Conservation (phyloP, 345 rosid species). For the Atalantia buxifolia region DNA sequence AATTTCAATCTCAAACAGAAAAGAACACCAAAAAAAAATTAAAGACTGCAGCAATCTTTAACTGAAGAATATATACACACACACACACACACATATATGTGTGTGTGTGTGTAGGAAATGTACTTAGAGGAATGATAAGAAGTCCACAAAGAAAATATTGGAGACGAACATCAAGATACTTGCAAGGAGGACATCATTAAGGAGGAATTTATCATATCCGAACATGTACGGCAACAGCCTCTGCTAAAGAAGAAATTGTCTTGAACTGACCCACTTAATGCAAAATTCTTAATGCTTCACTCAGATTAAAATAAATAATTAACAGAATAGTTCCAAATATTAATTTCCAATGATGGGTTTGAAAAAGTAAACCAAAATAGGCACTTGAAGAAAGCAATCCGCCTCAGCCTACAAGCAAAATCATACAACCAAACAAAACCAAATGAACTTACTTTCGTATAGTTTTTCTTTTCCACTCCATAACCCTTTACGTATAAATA, state of each 20-base stretch:
- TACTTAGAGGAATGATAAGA: too few species aligned
- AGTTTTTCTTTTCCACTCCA: constrained; percentile 95
- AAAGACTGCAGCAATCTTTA: not conserved
- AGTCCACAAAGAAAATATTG: too few species aligned
- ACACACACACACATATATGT: too few species aligned
- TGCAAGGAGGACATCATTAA: not conserved
- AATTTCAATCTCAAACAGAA: not conserved
- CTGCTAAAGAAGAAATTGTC: not conserved
- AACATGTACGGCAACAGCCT: not conserved
- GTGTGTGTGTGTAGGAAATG: too few species aligned
- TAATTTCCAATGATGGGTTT: not conserved
- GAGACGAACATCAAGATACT: not conserved
- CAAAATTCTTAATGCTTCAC: not conserved
- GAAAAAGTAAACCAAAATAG: not conserved
- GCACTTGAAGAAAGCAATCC: not conserved
- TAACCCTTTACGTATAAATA: constrained; percentile 95
- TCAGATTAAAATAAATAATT: not conserved
- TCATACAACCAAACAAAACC: not conserved
- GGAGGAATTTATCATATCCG: not conserved
- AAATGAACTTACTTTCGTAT: constrained; percentile 60
- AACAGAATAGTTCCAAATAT: not conserved
- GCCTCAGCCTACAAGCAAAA: not conserved
- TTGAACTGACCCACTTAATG: too few species aligned
- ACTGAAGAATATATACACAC: not conserved
- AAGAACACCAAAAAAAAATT: not conserved